These are phyloP conservation scores for Hyaloscypha hepaticicola DNA, from an alignment of 495 filamentous ascomycete species.

Conservation along the genomic window DNA sequence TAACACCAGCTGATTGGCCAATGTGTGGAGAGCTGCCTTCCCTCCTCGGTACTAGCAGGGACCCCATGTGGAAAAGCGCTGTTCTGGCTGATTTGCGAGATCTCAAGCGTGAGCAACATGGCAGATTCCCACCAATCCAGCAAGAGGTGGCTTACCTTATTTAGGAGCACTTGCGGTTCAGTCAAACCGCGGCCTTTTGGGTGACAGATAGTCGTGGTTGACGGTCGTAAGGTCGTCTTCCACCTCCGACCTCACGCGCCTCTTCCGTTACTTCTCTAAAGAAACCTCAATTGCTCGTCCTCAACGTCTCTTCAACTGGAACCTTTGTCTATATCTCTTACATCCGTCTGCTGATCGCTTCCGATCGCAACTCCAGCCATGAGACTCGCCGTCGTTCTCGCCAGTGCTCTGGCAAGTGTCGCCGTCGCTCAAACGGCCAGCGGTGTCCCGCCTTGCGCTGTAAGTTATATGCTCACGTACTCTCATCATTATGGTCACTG, in stretches of 20 bases:
- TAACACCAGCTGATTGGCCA: not conserved
- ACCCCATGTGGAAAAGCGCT: not conserved
- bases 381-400: constrained; percentile 39
- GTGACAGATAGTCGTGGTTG: too few species aligned
- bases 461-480: constrained; percentile 33
- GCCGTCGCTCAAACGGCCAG: constrained; percentile 20
- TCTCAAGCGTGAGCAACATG: not conserved
- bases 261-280: not conserved
- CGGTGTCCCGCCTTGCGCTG: constrained; percentile 54
- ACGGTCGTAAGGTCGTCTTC: too few species aligned
- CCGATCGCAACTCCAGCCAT: constrained; percentile 29
- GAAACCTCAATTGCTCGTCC: not conserved
- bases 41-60: not conserved
- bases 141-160: not conserved
- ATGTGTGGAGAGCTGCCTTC: not conserved
- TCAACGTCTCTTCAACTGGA: not conserved
- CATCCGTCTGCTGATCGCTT: not conserved
- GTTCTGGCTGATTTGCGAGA: not conserved
- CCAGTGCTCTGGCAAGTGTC: constrained; percentile 26
- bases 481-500: not conserved
- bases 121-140: not conserved
- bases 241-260: not conserved
- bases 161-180: not conserved
- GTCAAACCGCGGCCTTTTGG: too few species aligned
- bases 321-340: not conserved